Conservation (phyloP, 2,329 filamentous ascomycete species). For the Chaetomium strumarium region DNA sequence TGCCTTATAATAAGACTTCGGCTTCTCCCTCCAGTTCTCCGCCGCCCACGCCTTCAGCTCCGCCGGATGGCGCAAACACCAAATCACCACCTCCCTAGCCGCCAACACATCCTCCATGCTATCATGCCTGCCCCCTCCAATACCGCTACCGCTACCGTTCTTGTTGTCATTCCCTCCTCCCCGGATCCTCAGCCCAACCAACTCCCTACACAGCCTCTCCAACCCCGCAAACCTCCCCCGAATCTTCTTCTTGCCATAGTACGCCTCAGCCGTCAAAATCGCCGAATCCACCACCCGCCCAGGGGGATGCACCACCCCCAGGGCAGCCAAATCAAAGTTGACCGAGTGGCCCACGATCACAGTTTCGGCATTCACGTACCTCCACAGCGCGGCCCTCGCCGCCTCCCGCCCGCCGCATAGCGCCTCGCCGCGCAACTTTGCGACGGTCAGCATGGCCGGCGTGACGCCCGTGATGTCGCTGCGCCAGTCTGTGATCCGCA, state of each 20-base stretch:
- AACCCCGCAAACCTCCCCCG: not conserved
- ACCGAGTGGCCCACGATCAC: not conserved
- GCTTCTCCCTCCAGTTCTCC: not conserved
- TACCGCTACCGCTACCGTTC: too few relatives aligned
- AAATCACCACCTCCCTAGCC: conserved; percentile 3
- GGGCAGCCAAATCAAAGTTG: not conserved
- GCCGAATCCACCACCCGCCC: not conserved
- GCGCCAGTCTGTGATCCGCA: not conserved
- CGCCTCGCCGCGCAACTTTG: not conserved
- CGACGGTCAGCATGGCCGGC: not conserved
- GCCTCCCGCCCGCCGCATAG: not conserved
- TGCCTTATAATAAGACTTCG: too few relatives aligned
- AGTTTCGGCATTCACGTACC: not conserved
- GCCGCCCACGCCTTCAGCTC: not conserved
- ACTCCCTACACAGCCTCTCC: not conserved
- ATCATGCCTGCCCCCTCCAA: not conserved
- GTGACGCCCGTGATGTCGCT: not conserved
- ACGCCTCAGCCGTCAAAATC: not conserved
- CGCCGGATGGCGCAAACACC: conserved; percentile 1
- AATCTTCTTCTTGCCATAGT: not conserved
- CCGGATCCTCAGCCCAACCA: not conserved
- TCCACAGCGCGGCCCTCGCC: not conserved
- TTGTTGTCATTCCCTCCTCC: too few relatives aligned
- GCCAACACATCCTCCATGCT: conserved; percentile 5
- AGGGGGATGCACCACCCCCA: not conserved